Evolutionary conservation across 73 alveolate genomes (phyloP).

Genomic region (Halteria grandinella): DNA sequence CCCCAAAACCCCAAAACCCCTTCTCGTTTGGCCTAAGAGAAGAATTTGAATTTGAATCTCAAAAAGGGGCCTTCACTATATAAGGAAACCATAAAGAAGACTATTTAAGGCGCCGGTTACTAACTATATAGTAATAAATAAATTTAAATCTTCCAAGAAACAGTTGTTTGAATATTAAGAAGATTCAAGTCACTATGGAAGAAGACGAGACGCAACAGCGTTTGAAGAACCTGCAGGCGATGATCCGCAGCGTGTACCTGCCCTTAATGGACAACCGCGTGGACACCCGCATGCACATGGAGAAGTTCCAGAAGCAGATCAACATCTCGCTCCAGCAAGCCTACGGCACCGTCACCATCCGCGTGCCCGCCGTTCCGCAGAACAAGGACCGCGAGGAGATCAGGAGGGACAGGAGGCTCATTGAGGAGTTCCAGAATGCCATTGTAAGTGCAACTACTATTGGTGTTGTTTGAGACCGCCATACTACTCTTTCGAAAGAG

Average conservation of each 20-base stretch:
- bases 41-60: too few relatives aligned
- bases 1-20: too few relatives aligned
- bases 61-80: too few relatives aligned
- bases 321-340: constrained; percentile 68
- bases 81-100: too few relatives aligned
- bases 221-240: constrained; percentile 42
- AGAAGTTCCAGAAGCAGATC: constrained; percentile 72
- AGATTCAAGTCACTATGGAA: too few relatives aligned
- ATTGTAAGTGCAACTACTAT: constrained; percentile 42
- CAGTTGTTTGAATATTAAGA: too few relatives aligned
- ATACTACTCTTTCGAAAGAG: background rate
- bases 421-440: constrained; percentile 44
- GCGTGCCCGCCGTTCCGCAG: constrained; percentile 63
- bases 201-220: constrained; percentile 63
- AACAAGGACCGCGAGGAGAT: constrained; percentile 52
- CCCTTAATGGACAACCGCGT: constrained; percentile 61
- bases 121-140: too few relatives aligned
- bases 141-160: too few relatives aligned
- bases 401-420: constrained; percentile 46
- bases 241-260: constrained; percentile 52
- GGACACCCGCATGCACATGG: constrained; percentile 68
- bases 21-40: too few relatives aligned
- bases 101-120: too few relatives aligned
- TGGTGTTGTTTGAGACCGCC: background rate
- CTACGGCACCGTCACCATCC: constrained; percentile 74